Evolutionary conservation across 306 rosid species (phyloP).

Genomic region (Senna tora): DNA sequence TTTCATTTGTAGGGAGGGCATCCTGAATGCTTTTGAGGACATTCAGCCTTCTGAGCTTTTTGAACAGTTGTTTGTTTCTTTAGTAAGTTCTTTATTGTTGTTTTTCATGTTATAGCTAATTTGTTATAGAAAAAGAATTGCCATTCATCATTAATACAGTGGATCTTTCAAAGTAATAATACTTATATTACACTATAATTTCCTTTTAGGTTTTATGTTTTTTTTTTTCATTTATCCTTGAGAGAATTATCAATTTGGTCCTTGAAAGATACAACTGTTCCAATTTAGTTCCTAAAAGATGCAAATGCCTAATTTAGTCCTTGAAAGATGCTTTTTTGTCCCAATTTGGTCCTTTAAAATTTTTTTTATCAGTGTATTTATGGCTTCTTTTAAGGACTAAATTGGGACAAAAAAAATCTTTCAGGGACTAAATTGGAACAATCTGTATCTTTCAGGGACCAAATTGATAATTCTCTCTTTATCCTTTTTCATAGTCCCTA

Average conservation of each 20-base stretch:
- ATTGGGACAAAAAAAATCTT: too few relatives aligned
- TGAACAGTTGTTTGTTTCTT: conserved; percentile 78
- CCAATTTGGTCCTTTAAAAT: too few relatives aligned
- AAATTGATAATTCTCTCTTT: too few relatives aligned
- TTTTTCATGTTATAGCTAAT: not conserved
- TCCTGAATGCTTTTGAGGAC: conserved; percentile 75
- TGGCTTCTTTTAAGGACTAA: too few relatives aligned
- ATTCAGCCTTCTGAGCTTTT: conserved; percentile 83
- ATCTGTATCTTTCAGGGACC: too few relatives aligned
- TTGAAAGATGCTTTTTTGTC: too few relatives aligned
- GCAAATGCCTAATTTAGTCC: too few relatives aligned
- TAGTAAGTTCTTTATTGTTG: conserved; percentile 62
- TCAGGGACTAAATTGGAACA: too few relatives aligned
- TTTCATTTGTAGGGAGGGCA: conserved; percentile 83
- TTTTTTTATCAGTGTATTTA: too few relatives aligned
- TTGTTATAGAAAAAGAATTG: not conserved
- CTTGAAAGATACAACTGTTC: too few relatives aligned
- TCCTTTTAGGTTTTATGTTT: not conserved
- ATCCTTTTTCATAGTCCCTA: not conserved
- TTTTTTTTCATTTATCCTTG: not conserved
- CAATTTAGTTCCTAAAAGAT: too few relatives aligned
- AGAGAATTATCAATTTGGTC: too few relatives aligned
- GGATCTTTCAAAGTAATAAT: conserved; percentile 5
- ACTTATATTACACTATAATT: conserved; percentile 15
- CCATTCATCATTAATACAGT: conserved; percentile 8